Percentiles rank a stretch among this genome's conserved stretches.
These are phyloP conservation scores for Isoetes taiwanensis DNA, from an alignment of 75 land plant genomes.

Conservation along the genomic window DNA sequence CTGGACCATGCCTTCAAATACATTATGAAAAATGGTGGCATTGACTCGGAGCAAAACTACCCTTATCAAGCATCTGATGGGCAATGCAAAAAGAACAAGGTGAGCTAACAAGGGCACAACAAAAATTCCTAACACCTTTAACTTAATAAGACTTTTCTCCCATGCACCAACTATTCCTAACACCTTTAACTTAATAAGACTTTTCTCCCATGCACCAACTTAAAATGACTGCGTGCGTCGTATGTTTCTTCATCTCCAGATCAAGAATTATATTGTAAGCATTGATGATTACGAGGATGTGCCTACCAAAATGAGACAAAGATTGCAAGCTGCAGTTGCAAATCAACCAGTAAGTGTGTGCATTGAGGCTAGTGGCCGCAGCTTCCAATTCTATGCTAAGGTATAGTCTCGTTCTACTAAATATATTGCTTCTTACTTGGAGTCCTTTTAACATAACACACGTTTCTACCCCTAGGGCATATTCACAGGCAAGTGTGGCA, in stretches of 20 bases:
- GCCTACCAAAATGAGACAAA: constrained; percentile 33
- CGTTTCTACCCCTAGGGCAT: constrained; percentile 30
- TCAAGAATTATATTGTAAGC: constrained; percentile 15
- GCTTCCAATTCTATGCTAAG: constrained; percentile 38
- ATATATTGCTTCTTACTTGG: too few relatives aligned
- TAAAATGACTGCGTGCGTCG: too few relatives aligned
- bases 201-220: too few relatives aligned
- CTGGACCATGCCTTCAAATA: constrained; percentile 14
- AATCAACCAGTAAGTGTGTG: constrained; percentile 58
- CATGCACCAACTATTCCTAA: too few relatives aligned
- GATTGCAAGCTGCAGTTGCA: constrained; percentile 42
- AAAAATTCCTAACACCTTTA: too few relatives aligned
- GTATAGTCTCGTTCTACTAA: constrained; percentile 1
- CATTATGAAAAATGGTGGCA: constrained; percentile 21
- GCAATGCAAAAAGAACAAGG: too few relatives aligned
- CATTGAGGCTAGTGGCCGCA: constrained; percentile 53
- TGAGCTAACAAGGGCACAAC: too few relatives aligned
- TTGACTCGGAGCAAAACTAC: constrained; percentile 15
- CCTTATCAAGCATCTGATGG: constrained; percentile 13
- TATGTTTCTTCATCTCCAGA: background rate
- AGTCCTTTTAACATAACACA: too few relatives aligned
- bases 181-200: background rate
- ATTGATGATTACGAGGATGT: constrained; percentile 46
- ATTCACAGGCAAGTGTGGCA: constrained; percentile 15
- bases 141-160: too few relatives aligned